Evolutionary conservation across 345 rosid species (phyloP).

Genomic region (Aegle marmelos): DNA sequence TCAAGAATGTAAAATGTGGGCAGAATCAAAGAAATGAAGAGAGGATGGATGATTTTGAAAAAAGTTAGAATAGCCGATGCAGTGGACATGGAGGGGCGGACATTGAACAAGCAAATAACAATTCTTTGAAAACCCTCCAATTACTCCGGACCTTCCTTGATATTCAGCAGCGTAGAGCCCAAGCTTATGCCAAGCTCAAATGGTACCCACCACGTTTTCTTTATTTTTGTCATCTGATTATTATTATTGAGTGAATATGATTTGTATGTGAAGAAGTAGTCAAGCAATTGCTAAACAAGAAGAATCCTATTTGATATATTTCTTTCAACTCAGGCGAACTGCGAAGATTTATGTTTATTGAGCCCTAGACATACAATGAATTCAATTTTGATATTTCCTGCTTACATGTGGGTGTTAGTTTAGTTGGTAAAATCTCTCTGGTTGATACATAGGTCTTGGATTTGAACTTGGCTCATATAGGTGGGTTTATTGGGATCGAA

Average conservation of each 20-base stretch:
- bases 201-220: conserved; percentile 26
- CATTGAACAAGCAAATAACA: neutral
- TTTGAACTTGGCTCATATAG: too few relatives aligned
- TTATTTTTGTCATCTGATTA: neutral
- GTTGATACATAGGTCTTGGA: too few relatives aligned
- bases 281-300: neutral
- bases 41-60: conserved; percentile 65
- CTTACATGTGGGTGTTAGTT: too few relatives aligned
- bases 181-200: conserved; percentile 78
- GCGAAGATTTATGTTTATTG: neutral
- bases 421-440: too few relatives aligned
- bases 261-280: too few relatives aligned
- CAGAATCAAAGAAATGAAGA: too few relatives aligned
- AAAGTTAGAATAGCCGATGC: conserved; percentile 55
- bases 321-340: neutral
- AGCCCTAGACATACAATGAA: neutral
- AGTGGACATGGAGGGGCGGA: conserved; percentile 27
- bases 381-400: too few relatives aligned
- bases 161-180: conserved; percentile 85
- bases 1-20: neutral
- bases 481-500: too few relatives aligned
- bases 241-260: neutral
- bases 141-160: conserved; percentile 64
- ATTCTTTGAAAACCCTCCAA: conserved; percentile 32
- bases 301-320: neutral